Evolutionary conservation across 768 basidiomycete genomes (phyloP).

Genomic region (Amanita pallidorosea): DNA sequence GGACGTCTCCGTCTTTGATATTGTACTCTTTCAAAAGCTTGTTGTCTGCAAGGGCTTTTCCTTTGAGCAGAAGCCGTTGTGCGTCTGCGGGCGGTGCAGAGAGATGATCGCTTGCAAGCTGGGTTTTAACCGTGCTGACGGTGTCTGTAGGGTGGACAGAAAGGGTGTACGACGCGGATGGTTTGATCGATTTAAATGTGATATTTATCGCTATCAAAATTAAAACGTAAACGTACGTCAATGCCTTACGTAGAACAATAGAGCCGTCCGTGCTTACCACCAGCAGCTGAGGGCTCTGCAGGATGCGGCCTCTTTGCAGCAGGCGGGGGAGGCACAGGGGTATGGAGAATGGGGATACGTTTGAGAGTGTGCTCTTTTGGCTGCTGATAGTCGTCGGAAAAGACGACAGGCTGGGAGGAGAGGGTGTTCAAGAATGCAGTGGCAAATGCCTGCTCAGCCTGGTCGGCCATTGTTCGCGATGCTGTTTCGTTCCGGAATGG

Average conservation of each 20-base stretch:
- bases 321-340: constrained; percentile 5
- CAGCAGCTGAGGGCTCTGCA: not conserved
- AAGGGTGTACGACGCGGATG: constrained; percentile 65
- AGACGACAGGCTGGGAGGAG: constrained; percentile 55
- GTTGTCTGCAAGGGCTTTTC: constrained; percentile 83
- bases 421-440: constrained; percentile 55
- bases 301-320: constrained; percentile 4
- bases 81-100: constrained; percentile 68
- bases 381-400: constrained; percentile 69
- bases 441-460: constrained; percentile 60
- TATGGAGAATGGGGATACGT: constrained; percentile 49
- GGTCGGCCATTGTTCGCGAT: constrained; percentile 24
- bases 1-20: constrained; percentile 66
- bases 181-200: constrained; percentile 89
- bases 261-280: not conserved
- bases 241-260: not conserved
- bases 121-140: constrained; percentile 67
- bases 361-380: constrained; percentile 54
- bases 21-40: constrained; percentile 90
- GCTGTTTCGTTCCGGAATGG: not conserved
- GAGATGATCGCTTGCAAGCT: constrained; percentile 50
- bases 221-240: not conserved
- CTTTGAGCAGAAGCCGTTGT: constrained; percentile 86
- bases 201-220: constrained; percentile 35
- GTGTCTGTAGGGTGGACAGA: constrained; percentile 73